Base-by-base conservation (phyloP, 2,329 filamentous ascomycete species). In the Ustulina deusta region DNA sequence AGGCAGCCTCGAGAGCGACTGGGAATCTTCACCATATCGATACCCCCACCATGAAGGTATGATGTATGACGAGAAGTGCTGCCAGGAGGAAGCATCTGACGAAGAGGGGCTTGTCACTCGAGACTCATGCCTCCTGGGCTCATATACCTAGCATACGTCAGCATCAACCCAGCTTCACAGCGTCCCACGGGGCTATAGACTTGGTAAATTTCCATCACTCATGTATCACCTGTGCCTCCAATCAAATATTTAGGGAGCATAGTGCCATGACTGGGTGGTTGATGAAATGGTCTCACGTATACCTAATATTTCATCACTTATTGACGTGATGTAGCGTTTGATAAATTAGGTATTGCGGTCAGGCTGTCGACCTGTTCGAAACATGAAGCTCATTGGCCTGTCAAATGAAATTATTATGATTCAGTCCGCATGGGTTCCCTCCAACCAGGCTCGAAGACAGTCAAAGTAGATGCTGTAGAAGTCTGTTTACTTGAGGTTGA, bases 231-330 rank as follows among this genome's bases (percentile, higher is more conserved):
- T 52, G 17, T 44, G 32, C 36, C 57, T 52, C 65, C 61, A 65
- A 68, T 64, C 60, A 58, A 32, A 27, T 32, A 29, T 49, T 38
- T 46, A 34, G 36, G 20, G 36, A 38, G 32, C 51, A 58, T 20
- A 54, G 44, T 54, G n/a, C 15, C 46, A 63, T 59, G 32, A 27
- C 29, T 40, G 20, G 40, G 52, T 40, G 52, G 63, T 42, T 57
- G 66, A 59, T 69, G 63, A 66, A 68, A 68, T 61, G 36, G 54
- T 29, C 27, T 42, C 46, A 29, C 13, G 32, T 48, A 32, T 51
- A 20, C 49, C 49, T 34, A 9, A 57, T 57, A 22, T 48, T 25
- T 6, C 40, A 49, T 32, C n/a, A 52, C 44, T 29, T 22, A n/a
- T 22, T 22, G 29, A 36, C n/a, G 32, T 40, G 51, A 42, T 40